Evolutionary conservation across 192 early-diverging fungal genomes (phyloP).

Genomic region (Backusella psychrophila): DNA sequence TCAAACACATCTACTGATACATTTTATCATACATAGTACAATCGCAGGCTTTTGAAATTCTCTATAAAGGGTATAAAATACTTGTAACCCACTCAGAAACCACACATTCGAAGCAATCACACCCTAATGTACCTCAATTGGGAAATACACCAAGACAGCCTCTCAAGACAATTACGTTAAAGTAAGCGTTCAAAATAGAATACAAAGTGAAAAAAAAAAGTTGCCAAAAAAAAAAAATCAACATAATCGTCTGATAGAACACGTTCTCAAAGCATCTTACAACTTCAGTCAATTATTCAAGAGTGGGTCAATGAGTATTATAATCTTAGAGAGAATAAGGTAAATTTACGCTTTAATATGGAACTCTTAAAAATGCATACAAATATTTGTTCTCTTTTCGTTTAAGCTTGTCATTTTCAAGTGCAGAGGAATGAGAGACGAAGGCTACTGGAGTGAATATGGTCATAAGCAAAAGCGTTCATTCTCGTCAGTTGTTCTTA

Average conservation of each 20-base stretch:
- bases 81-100: neutral
- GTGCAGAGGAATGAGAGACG: neutral
- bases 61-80: neutral
- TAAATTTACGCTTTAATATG: slow-evolving; percentile 3
- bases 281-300: slow-evolving; percentile 15
- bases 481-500: slow-evolving; percentile 41
- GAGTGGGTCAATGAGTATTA: slow-evolving; percentile 24
- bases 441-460: neutral
- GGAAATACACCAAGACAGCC: neutral
- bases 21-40: neutral
- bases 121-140: neutral
- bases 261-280: neutral
- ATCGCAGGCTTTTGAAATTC: neutral
- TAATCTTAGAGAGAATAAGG: slow-evolving; percentile 1
- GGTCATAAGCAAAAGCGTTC: slow-evolving; percentile 25
- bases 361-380: neutral
- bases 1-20: no score
- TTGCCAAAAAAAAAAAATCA: no score
- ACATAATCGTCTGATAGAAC: no score
- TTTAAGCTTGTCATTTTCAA: slow-evolving; percentile 9
- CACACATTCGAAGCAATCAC: neutral
- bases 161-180: neutral
- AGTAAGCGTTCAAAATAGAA: neutral
- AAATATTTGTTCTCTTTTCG: neutral
- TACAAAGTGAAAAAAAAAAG: no score